Percentiles rank a stretch among this genome's conserved stretches.
These are phyloP conservation scores for Mollisia scopiformis DNA, from an alignment of 2,329 filamentous ascomycete species.

Conservation along the genomic window DNA sequence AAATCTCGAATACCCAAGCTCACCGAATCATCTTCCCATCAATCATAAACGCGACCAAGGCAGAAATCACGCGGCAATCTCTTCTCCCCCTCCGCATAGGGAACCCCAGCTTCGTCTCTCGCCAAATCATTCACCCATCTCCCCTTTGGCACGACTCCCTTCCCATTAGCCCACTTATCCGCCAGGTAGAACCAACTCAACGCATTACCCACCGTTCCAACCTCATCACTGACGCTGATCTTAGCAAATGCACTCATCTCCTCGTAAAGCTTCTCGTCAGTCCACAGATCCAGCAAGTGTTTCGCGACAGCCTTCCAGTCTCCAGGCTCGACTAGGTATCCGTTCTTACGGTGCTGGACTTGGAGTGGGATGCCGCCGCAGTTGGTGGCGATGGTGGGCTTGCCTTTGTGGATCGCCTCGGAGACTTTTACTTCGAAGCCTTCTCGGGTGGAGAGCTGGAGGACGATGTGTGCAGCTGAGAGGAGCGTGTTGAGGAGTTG, in stretches of 20 bases:
- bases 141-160: slow-evolving; percentile 59
- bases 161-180: slow-evolving; percentile 60
- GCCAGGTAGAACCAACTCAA: slow-evolving; percentile 80
- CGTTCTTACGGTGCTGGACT: slow-evolving; percentile 70
- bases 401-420: slow-evolving; percentile 79
- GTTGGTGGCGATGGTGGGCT: slow-evolving; percentile 74
- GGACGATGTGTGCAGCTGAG: slow-evolving; percentile 70
- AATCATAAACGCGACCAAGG: background rate
- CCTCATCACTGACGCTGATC: slow-evolving; percentile 75
- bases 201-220: slow-evolving; percentile 79
- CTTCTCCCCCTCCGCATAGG: slow-evolving; percentile 62
- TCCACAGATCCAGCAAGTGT: slow-evolving; percentile 68
- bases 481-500: slow-evolving; percentile 80
- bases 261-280: slow-evolving; percentile 64
- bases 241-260: slow-evolving; percentile 68
- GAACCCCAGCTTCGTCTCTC: slow-evolving; percentile 62
- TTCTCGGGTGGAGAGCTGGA: slow-evolving; percentile 81
- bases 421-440: slow-evolving; percentile 89
- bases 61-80: slow-evolving; percentile 52
- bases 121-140: slow-evolving; percentile 78
- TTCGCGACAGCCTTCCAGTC: slow-evolving; percentile 71
- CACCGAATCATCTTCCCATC: background rate
- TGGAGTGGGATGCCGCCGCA: slow-evolving; percentile 83
- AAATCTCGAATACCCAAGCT: background rate
- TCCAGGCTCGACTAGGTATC: slow-evolving; percentile 73